Base-by-base conservation (phyloP, 2,329 filamentous ascomycete species). In the Fusarium haematococcum region DNA sequence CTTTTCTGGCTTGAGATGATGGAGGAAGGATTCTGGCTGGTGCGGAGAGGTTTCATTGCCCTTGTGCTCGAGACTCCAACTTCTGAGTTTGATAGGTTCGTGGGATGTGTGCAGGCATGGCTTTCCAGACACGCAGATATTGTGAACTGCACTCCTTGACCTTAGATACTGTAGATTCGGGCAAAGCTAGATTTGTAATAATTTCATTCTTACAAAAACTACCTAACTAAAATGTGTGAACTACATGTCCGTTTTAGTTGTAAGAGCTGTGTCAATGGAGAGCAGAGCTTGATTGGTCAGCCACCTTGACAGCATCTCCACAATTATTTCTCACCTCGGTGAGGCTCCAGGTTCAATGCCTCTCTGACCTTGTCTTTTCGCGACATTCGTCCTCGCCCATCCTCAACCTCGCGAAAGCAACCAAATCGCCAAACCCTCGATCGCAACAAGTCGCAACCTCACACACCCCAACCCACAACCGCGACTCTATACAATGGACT, bases 401-500 rank as follows among this genome's bases (percentile, higher is more conserved):
- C 50, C 45, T 48, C 65, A 72, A 50, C 65, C 69, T 75, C 69
- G 68, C 69, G 58, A 63, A 61, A 52, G 23, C 60, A 58, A 68
- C 56, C 3, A 27, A 37, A 27, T 13, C 48, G 6, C 10, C 18
- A 30, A 58, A 30, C 56, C 23, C 56, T 35, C 16, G 48, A 20
- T 52, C 48, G 18, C 18, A 52, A 50, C 45, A 50, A 52, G 18
- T 52, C 52, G n/a, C 33, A 37, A 9, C 50, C 61, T 23, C 54
- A 20, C 56, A 56, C 10, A 30, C n/a, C 20, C 50, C 16, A 43
- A 20, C 18, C 25, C 11, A 56, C n/a, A 10, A 18, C 14, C 20
- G 10, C 58, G 43, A 18, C n/a, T 6, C 8, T 54, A 6, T 4
- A 58, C 30, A n/a, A 92, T 93, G 91, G 91, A 93, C 81, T 93